Evolutionary conservation across 2,329 filamentous ascomycete species (phyloP), one percentile per base, ranked within the genome.

Genomic region (Penicillium concentricum): DNA sequence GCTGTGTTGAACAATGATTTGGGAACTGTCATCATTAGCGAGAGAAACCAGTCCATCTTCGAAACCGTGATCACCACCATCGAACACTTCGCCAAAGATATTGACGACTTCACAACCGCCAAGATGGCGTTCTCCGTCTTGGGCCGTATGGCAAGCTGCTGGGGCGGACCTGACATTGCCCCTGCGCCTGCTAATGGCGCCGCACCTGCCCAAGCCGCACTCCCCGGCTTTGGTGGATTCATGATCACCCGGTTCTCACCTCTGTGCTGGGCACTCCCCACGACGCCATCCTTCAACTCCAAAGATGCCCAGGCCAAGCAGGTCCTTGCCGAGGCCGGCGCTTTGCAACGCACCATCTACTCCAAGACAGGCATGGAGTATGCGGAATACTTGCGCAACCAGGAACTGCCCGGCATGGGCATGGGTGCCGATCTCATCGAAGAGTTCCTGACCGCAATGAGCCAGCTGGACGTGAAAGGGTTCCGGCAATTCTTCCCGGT

Each of bases 1-100:
- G 88, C 96, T 56, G 92, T 99, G 57, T 78, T 99, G 37, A 91
- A 91, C 72, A 95, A 99, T 70, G 90, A 95, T 54, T 84, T 99
- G 5, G 91, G 90, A 10, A 85, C 87, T 26, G 91, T 97, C 13
- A 86, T 99, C 41, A 89, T 99, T 61, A 96, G 91, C 69, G 87
- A 91, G 69, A 72, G 81, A 10, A 99, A 99, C 76, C 93, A 97
- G 79, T 84, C 85, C 30, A 91, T 90, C 61, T 97, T 99, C 66
- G 92, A 97, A 66, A 86, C 88, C 3, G 84, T 97, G 67, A 88
- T 99, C 62, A 83, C 86, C 5, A 96, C 92, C 0, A 88, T 97
- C 59, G 89, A 93, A 59, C 87, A 88, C 59, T 88, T 97, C 61
- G 88, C 92, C 52, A 88, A 89, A 72, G 92, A 92, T 42, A 82